These are phyloP conservation scores for Zea luxurians DNA, from an alignment of 176 grass and related monocot species.

Conservation along the genomic window DNA sequence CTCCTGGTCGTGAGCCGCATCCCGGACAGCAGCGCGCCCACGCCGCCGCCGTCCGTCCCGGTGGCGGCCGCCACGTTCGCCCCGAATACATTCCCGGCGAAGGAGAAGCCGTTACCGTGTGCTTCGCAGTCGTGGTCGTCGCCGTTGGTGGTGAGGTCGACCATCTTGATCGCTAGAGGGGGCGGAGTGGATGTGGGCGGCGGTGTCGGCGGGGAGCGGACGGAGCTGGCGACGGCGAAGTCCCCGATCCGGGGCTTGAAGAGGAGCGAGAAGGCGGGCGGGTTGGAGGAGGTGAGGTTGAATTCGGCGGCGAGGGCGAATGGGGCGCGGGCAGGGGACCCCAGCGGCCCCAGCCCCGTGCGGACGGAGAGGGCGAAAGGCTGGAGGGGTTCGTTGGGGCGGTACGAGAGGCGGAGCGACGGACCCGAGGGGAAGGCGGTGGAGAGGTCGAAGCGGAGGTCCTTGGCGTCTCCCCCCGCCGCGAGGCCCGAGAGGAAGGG, in stretches of 20 bases:
- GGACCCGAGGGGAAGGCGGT: conserved; percentile 71
- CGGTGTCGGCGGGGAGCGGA: conserved; percentile 36
- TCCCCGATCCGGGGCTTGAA: conserved; percentile 83
- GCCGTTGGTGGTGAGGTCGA: conserved; percentile 42
- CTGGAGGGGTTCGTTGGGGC: conserved; percentile 62
- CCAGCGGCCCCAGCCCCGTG: conserved; percentile 65
- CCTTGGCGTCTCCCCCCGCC: conserved; percentile 52
- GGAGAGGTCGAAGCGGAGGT: conserved; percentile 78
- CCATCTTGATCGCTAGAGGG: conserved; percentile 42
- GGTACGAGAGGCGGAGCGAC: conserved; percentile 72
- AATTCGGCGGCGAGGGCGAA: no score
- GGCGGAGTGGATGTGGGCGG: conserved; percentile 20
- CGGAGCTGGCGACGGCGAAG: conserved; percentile 70
- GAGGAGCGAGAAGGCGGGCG: conserved; percentile 67
- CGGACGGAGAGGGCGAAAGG: conserved; percentile 78
- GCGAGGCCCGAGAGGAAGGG: conserved; percentile 77
- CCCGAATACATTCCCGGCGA: conserved; percentile 49
- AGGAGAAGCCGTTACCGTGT: conserved; percentile 21
- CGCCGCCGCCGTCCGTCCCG: conserved; percentile 18
- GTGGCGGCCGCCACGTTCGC: conserved; percentile 47
- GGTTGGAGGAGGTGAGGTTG: conserved; percentile 25
- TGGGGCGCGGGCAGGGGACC: conserved; percentile 43
- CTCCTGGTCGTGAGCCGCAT: conserved; percentile 67
- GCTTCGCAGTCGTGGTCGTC: conserved; percentile 33
- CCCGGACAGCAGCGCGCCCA: conserved; percentile 52